These are phyloP conservation scores for Candida pseudoviswanathii DNA, from an alignment of 1,139 yeast genomes.

Conservation along the genomic window DNA sequence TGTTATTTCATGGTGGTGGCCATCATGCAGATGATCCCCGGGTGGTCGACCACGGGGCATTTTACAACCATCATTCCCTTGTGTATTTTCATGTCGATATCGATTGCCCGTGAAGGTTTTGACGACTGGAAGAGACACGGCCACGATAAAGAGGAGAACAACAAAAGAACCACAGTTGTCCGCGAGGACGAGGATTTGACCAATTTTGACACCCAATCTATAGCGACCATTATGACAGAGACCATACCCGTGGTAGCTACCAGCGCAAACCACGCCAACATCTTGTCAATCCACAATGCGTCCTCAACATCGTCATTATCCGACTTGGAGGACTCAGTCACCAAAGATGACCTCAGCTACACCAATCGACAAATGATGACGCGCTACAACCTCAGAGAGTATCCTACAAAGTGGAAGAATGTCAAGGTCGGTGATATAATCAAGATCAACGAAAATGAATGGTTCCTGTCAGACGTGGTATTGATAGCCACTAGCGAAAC, in stretches of 20 bases:
- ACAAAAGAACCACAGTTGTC: conserved; percentile 52
- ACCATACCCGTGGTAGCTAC: conserved; percentile 23
- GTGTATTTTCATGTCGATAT: conserved; percentile 81
- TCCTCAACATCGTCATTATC: conserved; percentile 17
- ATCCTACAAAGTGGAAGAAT: conserved; percentile 65
- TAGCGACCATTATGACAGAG: conserved; percentile 41
- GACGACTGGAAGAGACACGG: conserved; percentile 90
- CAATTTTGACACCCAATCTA: conserved; percentile 39
- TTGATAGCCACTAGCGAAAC: conserved; percentile 65
- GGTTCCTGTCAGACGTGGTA: conserved; percentile 91
- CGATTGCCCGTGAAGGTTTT: conserved; percentile 89
- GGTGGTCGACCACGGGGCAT: conserved; percentile 98
- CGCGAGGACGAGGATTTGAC: conserved; percentile 30
- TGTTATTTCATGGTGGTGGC: conserved; percentile 85
- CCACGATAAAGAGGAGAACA: conserved; percentile 84
- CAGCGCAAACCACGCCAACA: background rate
- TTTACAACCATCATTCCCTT: conserved; percentile 92
- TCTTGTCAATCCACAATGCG: conserved; percentile 5
- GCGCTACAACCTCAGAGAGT: conserved; percentile 35
- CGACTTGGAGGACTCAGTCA: conserved; percentile 11
- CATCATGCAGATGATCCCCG: conserved; percentile 91
- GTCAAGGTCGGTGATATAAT: conserved; percentile 85
- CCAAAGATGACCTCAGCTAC: conserved; percentile 13
- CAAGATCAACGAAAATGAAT: conserved; percentile 72
- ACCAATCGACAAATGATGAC: conserved; percentile 32